Percentiles rank a stretch among this genome's conserved stretches.
These are phyloP conservation scores for Dipteronia sinensis DNA, from an alignment of 345 rosid genomes.

Conservation along the genomic window DNA sequence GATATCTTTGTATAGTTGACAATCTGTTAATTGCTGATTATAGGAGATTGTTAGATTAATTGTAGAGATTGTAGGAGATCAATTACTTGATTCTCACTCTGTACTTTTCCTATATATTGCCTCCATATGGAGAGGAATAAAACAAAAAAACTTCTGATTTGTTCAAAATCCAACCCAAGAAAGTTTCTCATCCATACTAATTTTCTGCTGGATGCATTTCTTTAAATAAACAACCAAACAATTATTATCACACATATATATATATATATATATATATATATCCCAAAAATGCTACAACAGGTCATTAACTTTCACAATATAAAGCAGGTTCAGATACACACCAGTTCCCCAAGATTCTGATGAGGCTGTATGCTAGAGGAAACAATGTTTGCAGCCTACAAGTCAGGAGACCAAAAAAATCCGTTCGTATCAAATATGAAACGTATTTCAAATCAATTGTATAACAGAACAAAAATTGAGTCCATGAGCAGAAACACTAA, in stretches of 20 bases:
- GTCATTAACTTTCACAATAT: background rate
- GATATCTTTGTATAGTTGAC: no score
- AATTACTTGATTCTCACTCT: no score
- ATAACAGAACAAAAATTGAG: background rate
- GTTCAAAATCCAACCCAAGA: slow-evolving; percentile 49
- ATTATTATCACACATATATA: background rate
- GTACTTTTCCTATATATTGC: no score
- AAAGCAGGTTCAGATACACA: slow-evolving; percentile 29
- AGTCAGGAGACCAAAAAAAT: background rate
- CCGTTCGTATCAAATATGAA: background rate
- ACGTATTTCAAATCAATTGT: background rate
- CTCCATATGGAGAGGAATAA: no score
- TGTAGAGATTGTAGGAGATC: no score
- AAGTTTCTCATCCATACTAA: slow-evolving; percentile 45
- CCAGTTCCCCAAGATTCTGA: slow-evolving; percentile 63
- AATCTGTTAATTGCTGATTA: no score
- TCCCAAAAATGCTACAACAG: background rate
- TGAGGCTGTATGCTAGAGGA: slow-evolving; percentile 82
- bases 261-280: background rate
- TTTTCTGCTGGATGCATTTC: slow-evolving; percentile 57
- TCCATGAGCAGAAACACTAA: background rate
- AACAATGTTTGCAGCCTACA: slow-evolving; percentile 73
- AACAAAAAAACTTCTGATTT: no score
- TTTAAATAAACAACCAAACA: slow-evolving; percentile 23
- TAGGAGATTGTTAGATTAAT: no score